A percentile compares a stretch with the other conserved stretches of the same genome.
Conservation (phyloP, 169 alveolate species). For the Eimeria brunetti region DNA sequence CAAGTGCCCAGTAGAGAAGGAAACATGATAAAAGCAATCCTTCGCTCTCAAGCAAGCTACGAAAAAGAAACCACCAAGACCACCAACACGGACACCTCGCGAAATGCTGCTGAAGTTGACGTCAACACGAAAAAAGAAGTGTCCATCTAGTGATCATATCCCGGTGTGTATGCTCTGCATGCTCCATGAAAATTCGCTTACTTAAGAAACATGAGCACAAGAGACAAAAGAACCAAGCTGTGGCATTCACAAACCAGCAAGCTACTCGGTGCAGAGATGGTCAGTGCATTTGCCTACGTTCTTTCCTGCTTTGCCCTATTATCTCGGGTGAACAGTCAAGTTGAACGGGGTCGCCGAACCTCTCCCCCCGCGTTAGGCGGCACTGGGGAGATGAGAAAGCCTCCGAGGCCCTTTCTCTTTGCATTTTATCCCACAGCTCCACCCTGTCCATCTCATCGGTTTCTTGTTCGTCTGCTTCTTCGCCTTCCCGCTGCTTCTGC, state of each 20-base stretch:
- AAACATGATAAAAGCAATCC: neutral
- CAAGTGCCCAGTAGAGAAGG: neutral
- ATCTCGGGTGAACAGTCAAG: constrained; percentile 35
- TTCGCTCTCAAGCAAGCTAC: neutral
- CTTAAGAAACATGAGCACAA: neutral
- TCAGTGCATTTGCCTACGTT: neutral
- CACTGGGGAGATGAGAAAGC: constrained; percentile 19
- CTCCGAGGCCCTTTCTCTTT: constrained; percentile 4
- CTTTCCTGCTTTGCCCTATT: neutral
- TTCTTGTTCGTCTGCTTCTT: neutral
- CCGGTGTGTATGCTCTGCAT: neutral
- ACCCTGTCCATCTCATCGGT: neutral
- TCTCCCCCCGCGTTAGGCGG: constrained; percentile 28
- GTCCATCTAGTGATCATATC: neutral
- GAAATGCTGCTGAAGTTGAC: neutral
- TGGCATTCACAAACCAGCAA: neutral
- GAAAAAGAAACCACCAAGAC: neutral
- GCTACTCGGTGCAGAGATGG: neutral
- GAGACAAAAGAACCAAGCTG: neutral
- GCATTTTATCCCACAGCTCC: constrained; percentile 17
- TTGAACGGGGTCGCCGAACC: constrained; percentile 25
- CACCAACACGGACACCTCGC: neutral
- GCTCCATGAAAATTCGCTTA: neutral
- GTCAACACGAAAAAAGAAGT: neutral
- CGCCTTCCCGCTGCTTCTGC: constrained; percentile 1